A percentile compares a stretch with the other conserved stretches of the same genome.
Evolutionary conservation across 345 rosid genomes (phyloP).

Genomic region (Microthlaspi erraticum): DNA sequence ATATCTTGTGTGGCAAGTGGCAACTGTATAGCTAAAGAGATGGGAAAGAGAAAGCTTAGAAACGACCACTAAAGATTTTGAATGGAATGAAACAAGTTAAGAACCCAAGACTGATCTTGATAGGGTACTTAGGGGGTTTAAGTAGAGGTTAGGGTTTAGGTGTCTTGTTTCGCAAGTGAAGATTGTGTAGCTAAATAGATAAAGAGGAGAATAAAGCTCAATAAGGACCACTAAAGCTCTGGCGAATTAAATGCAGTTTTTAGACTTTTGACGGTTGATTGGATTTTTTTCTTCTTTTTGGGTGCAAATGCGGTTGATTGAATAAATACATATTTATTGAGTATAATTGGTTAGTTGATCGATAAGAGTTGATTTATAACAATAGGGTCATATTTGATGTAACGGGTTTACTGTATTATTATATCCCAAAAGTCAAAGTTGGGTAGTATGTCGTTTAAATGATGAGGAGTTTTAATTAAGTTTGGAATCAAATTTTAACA

Average conservation of each 20-base stretch:
- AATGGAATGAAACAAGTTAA: neutral
- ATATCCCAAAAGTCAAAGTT: neutral
- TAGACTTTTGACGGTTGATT: slow-evolving; percentile 16
- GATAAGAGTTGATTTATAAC: slow-evolving; percentile 36
- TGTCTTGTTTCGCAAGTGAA: slow-evolving; percentile 9
- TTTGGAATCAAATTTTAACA: neutral
- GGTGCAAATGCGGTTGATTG: neutral
- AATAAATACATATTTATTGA: slow-evolving; percentile 20
- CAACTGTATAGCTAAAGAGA: slow-evolving; percentile 2
- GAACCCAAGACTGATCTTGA: neutral
- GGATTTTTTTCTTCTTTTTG: neutral
- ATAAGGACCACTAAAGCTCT: slow-evolving; percentile 22
- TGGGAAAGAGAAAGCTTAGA: slow-evolving; percentile 2
- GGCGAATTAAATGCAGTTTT: slow-evolving; percentile 10
- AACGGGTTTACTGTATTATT: slow-evolving; percentile 7
- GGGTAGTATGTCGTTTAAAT: neutral
- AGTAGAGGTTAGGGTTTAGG: slow-evolving; percentile 10
- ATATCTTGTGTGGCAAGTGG: slow-evolving; percentile 14
- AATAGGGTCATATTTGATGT: slow-evolving; percentile 31
- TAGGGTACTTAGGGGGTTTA: neutral
- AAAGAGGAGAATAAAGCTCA: neutral
- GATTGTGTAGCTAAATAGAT: slow-evolving; percentile 2
- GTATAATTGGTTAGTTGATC: slow-evolving; percentile 17
- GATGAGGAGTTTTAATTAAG: neutral
- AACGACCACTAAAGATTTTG: neutral